These are phyloP conservation scores for Curvularia spicifera DNA, from an alignment of 2,329 filamentous ascomycete genomes.

Conservation along the genomic window DNA sequence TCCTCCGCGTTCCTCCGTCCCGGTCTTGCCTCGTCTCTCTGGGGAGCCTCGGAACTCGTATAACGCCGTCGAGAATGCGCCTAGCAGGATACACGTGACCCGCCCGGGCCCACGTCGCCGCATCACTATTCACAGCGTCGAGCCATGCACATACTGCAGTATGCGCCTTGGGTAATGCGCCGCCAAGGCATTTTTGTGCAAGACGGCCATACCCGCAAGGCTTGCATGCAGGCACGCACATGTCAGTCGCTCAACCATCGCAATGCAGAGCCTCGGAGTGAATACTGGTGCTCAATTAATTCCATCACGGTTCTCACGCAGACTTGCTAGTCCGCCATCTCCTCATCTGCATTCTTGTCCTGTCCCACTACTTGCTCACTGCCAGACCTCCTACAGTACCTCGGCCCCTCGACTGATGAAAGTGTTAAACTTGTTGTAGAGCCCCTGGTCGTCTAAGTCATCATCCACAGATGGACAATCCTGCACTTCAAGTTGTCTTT, in stretches of 20 bases:
- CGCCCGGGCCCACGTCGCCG: not conserved
- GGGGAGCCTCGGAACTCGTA: not conserved
- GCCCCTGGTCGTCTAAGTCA: slow-evolving; percentile 5
- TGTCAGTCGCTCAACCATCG: not conserved
- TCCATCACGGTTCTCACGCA: not conserved
- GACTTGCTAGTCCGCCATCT: slow-evolving; percentile 19
- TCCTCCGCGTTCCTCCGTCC: not conserved
- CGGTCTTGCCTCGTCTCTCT: not conserved
- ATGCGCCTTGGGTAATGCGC: not conserved
- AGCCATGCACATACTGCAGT: not conserved
- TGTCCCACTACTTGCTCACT: slow-evolving; percentile 37
- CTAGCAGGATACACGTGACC: not conserved
- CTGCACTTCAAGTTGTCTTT: slow-evolving; percentile 18
- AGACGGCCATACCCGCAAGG: not conserved
- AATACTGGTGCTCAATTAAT: not conserved
- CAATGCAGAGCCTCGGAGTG: not conserved
- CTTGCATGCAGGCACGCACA: not conserved
- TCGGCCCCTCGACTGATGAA: slow-evolving; percentile 15
- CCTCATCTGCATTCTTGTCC: slow-evolving; percentile 31
- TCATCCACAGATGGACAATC: slow-evolving; percentile 25
- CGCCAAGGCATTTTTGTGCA: not conserved
- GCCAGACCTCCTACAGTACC: slow-evolving; percentile 32
- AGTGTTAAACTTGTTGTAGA: slow-evolving; percentile 5
- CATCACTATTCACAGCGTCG: not conserved
- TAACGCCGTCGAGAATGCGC: not conserved